Base-by-base conservation (phyloP, 2,329 filamentous ascomycete species). In the Phaeosphaeriaceae sp. region DNA sequence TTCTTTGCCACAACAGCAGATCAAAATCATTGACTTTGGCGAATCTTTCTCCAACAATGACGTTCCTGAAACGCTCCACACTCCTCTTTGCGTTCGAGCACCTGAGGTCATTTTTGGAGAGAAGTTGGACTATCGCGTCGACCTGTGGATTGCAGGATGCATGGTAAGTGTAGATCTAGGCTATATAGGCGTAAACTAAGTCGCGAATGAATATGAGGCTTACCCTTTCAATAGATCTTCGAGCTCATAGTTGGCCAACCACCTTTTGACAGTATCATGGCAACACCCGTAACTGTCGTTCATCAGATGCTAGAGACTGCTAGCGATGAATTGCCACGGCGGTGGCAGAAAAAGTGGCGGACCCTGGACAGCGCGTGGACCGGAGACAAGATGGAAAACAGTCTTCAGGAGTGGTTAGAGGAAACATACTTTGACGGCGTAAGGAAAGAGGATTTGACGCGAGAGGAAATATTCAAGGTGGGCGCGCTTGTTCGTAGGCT, bases 71-170 rank as follows among this genome's bases (percentile, higher is more conserved):
- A 61, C 50, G 4, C 60, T 76, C 9, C 57, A 73, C 35, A 75
- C 68, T 21, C 75, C 71, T 9, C 48, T 76, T 34, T 2, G 46
- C 44, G 33, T 76, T 42, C 66, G 68, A 9, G 66, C 74, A 35
- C 74, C 74, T 0, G 74, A 77, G 56, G 52, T 73, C 41, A 64
- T 77, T 18, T 75, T 77, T 44, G 34, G 58, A 37, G 71, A 76
- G 20, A 45, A 40, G 9, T 46, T 72, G 37, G 67, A 76, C 58
- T 54, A 71, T 60, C 66, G 60, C 39, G 64, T 76, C 4, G 71
- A 76, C 41, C 48, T 76, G 12, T 77, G 72, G 73, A 71, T 70
- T 50, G 60, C 70, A 57, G 73, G 66, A 2, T 75, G 68, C 37
- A 61, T 72, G 50, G 72, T 76, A 49, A 45, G 66, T 68, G 4